Conservation (phyloP, 169 alveolate species). For the Plasmodium gaboni region DNA sequence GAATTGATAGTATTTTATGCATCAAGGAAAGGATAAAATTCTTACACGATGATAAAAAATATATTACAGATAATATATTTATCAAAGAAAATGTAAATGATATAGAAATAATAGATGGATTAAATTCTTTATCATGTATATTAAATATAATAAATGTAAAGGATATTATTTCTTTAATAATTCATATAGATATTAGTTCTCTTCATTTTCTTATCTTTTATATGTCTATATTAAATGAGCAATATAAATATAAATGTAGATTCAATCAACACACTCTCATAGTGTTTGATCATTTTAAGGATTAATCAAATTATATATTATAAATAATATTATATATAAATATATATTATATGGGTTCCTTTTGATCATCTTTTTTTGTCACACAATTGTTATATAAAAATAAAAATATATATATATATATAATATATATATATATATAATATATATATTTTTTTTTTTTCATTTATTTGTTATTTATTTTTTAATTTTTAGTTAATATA, state of each 20-base stretch:
- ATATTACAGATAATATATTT: not conserved
- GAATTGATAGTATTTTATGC: constrained; percentile 1
- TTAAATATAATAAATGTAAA: constrained; percentile 6
- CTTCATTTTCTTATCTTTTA: constrained; percentile 20
- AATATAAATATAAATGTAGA: constrained; percentile 37
- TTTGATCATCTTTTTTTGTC: too few species aligned
- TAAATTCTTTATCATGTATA: constrained; percentile 37
- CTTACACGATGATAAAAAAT: not conserved
- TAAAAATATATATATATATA: too few species aligned
- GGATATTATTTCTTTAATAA: constrained; percentile 19
- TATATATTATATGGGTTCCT: too few species aligned
- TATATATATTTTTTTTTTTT: too few species aligned
- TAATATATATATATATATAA: too few species aligned
- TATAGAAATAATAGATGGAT: not conserved
- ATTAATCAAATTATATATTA: not conserved
- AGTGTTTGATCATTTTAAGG: constrained; percentile 22
- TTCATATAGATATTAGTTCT: constrained; percentile 8
- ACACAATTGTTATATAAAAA: too few species aligned
- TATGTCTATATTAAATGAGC: constrained; percentile 6
- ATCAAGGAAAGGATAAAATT: constrained; percentile 26
- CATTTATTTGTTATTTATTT: too few species aligned
- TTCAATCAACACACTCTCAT: constrained; percentile 38
- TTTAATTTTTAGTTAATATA: too few species aligned
- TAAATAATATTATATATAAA: too few species aligned
- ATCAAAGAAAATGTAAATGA: constrained; percentile 1